These are phyloP conservation scores for Tetracladium maxilliforme DNA, from an alignment of 2,329 filamentous ascomycete genomes.

Conservation along the genomic window DNA sequence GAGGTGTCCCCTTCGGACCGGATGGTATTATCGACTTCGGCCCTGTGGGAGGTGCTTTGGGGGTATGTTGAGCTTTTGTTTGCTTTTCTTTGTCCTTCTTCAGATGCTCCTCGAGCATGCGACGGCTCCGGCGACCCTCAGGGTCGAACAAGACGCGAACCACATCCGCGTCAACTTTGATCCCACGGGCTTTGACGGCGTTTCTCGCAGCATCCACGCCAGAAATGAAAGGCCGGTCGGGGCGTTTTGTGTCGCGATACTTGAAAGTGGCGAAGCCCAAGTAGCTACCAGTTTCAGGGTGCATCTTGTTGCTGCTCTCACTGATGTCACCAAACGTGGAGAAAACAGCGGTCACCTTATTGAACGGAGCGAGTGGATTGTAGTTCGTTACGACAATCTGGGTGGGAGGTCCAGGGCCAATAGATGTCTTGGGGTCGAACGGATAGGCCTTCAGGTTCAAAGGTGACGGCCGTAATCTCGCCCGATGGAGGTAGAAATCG, in stretches of 20 bases:
- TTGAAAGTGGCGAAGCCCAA: conserved; percentile 86
- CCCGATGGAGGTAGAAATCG: conserved; percentile 49
- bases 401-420: conserved; percentile 77
- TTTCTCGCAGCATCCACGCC: conserved; percentile 71
- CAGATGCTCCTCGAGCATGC: conserved; percentile 62
- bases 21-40: conserved; percentile 14
- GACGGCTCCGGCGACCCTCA: conserved; percentile 69
- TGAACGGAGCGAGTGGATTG: conserved; percentile 73
- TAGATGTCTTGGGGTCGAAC: conserved; percentile 70
- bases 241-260: conserved; percentile 56
- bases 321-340: conserved; percentile 75
- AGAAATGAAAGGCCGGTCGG: conserved; percentile 32
- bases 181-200: conserved; percentile 65
- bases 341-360: conserved; percentile 63
- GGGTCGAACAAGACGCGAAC: conserved; percentile 82
- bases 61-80: conserved; percentile 16
- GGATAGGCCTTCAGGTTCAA: conserved; percentile 72
- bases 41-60: conserved; percentile 20
- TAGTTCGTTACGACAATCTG: conserved; percentile 95
- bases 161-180: conserved; percentile 61
- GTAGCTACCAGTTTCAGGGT: conserved; percentile 87
- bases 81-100: conserved; percentile 47
- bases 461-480: conserved; percentile 57
- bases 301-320: conserved; percentile 84
- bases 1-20: too few relatives aligned